Conservation (phyloP, 352 stramenopile species). For the Globisporangium barbulae region DNA sequence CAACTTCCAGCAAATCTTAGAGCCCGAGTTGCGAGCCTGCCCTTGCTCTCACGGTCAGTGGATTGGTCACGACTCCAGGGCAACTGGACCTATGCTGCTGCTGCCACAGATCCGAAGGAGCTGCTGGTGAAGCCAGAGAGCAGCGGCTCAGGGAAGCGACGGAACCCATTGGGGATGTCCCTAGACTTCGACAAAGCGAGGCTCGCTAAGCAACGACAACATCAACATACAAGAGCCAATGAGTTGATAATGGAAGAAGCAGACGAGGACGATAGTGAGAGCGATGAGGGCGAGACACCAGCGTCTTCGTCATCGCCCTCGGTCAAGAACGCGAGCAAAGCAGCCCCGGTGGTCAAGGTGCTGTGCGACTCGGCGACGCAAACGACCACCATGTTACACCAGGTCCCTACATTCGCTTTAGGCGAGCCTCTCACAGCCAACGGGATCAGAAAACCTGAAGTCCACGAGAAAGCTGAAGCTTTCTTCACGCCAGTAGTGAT, state of each 20-base stretch:
- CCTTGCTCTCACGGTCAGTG: not conserved
- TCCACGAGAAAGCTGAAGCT: not conserved
- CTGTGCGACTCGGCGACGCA: conserved; percentile 3
- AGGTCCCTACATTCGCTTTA: not conserved
- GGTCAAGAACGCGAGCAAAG: not conserved
- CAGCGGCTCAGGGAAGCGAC: not conserved
- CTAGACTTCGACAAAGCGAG: conserved; percentile 16
- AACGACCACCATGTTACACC: not conserved
- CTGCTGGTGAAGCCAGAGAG: not conserved
- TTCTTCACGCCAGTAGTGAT: not conserved
- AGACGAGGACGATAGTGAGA: conserved; percentile 1
- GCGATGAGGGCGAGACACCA: not conserved
- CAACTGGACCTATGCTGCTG: not conserved
- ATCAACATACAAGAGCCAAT: not conserved
- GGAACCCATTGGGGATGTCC: conserved; percentile 31
- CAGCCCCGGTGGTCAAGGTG: not conserved
- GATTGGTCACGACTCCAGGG: not conserved
- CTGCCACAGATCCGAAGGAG: not conserved
- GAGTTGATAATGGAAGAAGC: conserved; percentile 10
- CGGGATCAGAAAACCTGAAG: not conserved
- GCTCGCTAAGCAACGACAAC: not conserved
- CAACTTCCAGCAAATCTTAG: too few species aligned
- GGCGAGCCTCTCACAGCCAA: not conserved
- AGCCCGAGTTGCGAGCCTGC: too few species aligned
- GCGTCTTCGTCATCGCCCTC: not conserved